Conservation (phyloP, 345 rosid species). For the Linum lewisii region DNA sequence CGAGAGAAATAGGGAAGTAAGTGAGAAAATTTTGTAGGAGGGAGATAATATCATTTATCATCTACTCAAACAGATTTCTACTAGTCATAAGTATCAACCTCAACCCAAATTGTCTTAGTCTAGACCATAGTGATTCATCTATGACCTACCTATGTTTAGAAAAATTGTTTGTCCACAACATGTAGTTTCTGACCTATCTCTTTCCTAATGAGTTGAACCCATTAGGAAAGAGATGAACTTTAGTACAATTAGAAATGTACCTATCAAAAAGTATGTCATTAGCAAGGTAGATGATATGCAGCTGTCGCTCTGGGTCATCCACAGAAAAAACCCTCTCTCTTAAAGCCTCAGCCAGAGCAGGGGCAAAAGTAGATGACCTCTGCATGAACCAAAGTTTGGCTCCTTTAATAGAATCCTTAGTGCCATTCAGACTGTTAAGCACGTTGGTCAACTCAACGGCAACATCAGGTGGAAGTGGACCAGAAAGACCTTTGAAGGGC, state of each 20-base stretch:
- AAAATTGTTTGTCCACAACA: too few relatives aligned
- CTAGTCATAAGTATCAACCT: too few relatives aligned
- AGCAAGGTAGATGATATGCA: constrained; percentile 83
- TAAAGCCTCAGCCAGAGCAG: constrained; percentile 81
- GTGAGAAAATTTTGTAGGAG: too few relatives aligned
- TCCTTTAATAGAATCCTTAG: constrained; percentile 96
- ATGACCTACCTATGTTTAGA: too few relatives aligned
- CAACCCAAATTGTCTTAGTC: too few relatives aligned
- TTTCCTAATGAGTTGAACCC: too few relatives aligned
- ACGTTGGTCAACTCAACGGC: constrained; percentile 65
- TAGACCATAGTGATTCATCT: too few relatives aligned
- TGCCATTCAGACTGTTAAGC: constrained; percentile 73
- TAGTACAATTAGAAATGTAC: constrained; percentile 26
- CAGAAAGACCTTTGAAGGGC: constrained; percentile 63
- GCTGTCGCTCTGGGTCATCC: constrained; percentile 93
- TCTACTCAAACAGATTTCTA: too few relatives aligned
- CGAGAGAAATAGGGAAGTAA: too few relatives aligned
- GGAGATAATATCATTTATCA: too few relatives aligned
- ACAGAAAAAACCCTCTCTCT: constrained; percentile 69
- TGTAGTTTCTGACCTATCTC: neutral
- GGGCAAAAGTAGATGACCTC: constrained; percentile 77
- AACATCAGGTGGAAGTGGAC: constrained; percentile 87
- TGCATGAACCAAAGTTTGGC: constrained; percentile 99
- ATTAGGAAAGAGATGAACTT: neutral
- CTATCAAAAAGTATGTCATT: constrained; percentile 98